Conservation (phyloP, 768 basidiomycete genomes). For the Suillus americanus region DNA sequence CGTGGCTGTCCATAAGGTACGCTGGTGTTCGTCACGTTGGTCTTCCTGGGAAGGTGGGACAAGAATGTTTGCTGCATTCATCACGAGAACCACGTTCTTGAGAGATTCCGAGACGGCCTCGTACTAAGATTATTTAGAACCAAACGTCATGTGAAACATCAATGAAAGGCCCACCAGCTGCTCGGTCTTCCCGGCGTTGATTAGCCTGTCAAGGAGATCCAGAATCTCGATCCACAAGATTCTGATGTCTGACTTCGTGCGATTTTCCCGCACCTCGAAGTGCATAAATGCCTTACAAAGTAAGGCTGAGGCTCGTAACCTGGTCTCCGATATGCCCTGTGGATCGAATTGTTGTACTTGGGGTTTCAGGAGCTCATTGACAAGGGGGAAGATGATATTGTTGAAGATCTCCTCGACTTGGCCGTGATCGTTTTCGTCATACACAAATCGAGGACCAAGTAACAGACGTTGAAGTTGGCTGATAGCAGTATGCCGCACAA, state of each 20-base stretch:
- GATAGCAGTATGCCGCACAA: conserved; percentile 81
- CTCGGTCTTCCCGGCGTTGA: conserved; percentile 82
- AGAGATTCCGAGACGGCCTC: conserved; percentile 96
- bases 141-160: neutral
- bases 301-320: conserved; percentile 83
- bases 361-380: conserved; percentile 88
- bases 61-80: conserved; percentile 87
- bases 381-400: conserved; percentile 83
- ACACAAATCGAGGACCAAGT: conserved; percentile 69
- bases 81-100: conserved; percentile 94
- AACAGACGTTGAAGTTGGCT: conserved; percentile 81
- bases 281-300: conserved; percentile 97
- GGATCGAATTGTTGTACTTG: conserved; percentile 79
- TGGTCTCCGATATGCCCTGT: conserved; percentile 86
- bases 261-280: conserved; percentile 73
- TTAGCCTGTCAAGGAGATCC: conserved; percentile 85
- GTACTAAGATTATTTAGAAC: conserved; percentile 49
- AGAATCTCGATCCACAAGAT: conserved; percentile 88
- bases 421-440: conserved; percentile 54
- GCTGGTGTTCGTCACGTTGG: conserved; percentile 56
- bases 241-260: conserved; percentile 59
- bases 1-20: conserved; percentile 81
- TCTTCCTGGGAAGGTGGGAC: conserved; percentile 53
- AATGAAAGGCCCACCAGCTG: conserved; percentile 65
- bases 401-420: conserved; percentile 87